Conservation (phyloP, 140 eudicot species). For the Erigeron philadelphicus region DNA sequence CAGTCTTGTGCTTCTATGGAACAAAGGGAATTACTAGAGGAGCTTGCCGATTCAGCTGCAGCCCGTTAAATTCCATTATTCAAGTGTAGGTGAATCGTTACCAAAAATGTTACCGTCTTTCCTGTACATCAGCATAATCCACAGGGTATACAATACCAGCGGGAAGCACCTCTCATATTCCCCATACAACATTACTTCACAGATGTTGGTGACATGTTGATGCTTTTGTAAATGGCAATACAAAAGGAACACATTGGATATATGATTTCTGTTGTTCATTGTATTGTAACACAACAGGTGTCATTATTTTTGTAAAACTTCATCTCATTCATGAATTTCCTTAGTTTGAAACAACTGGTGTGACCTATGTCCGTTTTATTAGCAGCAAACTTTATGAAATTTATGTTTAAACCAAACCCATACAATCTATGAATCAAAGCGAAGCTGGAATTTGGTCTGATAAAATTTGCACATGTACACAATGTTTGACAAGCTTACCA, state of each 20-base stretch:
- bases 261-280: background rate
- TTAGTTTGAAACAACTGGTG: background rate
- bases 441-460: no score
- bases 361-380: background rate
- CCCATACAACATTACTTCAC: background rate
- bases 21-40: constrained; percentile 82
- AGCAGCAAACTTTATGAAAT: background rate
- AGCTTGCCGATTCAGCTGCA: constrained; percentile 68
- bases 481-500: no score
- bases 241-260: constrained; percentile 3
- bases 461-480: no score
- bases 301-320: background rate
- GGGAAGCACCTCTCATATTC: background rate
- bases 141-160: background rate
- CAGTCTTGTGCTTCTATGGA: constrained; percentile 84
- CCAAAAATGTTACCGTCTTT: background rate
- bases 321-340: background rate
- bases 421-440: no score
- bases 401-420: background rate
- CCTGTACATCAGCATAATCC: background rate
- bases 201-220: background rate
- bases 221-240: constrained; percentile 14
- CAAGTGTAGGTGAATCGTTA: constrained; percentile 9
- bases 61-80: constrained; percentile 28
- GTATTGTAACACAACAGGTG: background rate